Conservation (phyloP, 495 filamentous ascomycete genomes). For the Neohortaea acidophila region DNA sequence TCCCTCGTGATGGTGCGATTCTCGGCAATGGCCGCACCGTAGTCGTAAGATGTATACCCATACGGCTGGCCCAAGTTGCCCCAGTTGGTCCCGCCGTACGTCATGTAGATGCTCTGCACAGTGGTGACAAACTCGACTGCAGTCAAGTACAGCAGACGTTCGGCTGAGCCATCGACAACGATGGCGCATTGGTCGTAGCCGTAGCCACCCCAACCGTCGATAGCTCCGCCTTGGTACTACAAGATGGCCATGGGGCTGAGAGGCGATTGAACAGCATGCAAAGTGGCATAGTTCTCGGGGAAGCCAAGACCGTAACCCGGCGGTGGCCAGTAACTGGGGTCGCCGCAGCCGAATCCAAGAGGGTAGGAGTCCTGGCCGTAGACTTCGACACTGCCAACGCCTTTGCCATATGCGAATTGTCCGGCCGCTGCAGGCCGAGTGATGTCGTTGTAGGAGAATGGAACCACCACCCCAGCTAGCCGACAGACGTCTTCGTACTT, state of each 20-base stretch:
- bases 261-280: no score
- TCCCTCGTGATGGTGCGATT: slow-evolving; percentile 50
- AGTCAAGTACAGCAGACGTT: slow-evolving; percentile 71
- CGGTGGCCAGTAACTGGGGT: slow-evolving; percentile 37
- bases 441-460: slow-evolving; percentile 64
- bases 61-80: slow-evolving; percentile 61
- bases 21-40: slow-evolving; percentile 52
- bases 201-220: slow-evolving; percentile 47
- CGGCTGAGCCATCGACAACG: slow-evolving; percentile 53
- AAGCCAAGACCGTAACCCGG: slow-evolving; percentile 49
- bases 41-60: slow-evolving; percentile 60
- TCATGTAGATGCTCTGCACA: slow-evolving; percentile 49
- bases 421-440: no score
- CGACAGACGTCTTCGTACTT: slow-evolving; percentile 52
- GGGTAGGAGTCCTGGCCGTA: slow-evolving; percentile 68
- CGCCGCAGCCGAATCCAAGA: slow-evolving; percentile 33
- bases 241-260: no score
- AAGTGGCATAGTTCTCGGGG: no score
- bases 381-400: slow-evolving; percentile 53
- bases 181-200: slow-evolving; percentile 43
- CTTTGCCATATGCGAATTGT: slow-evolving; percentile 49
- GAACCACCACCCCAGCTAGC: slow-evolving; percentile 55
- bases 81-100: slow-evolving; percentile 45
- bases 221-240: no score
- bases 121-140: slow-evolving; percentile 46